A percentile compares a stretch with the other conserved stretches of the same genome.
Conservation (phyloP, 2,329 filamentous ascomycete species). For the Phialophora expanda region DNA sequence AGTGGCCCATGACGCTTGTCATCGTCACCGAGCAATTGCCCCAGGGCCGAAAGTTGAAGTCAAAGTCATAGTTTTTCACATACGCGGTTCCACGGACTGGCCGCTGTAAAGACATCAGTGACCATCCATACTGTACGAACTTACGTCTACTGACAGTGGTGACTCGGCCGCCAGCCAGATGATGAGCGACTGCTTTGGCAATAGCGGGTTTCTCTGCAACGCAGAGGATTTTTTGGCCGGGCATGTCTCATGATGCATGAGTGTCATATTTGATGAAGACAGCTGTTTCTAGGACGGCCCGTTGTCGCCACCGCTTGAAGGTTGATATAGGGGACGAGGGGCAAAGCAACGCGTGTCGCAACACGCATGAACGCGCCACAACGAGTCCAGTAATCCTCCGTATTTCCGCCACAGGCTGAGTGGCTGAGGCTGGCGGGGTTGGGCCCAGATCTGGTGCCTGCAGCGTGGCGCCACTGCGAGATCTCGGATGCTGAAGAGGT, state of each 20-base stretch:
- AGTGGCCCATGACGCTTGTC: constrained; percentile 89
- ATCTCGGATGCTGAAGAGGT: not conserved
- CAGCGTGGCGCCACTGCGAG: constrained; percentile 6
- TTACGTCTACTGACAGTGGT: constrained; percentile 65
- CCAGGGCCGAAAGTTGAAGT: constrained; percentile 84
- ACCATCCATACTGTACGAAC: not conserved
- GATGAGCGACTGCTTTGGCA: constrained; percentile 87
- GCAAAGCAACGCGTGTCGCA: constrained; percentile 12
- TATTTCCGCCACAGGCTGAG: not conserved
- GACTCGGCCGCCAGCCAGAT: constrained; percentile 78
- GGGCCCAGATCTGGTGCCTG: constrained; percentile 1
- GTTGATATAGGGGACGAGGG: not conserved
- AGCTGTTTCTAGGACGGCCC: not conserved
- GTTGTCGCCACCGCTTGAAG: not conserved
- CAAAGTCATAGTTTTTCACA: constrained; percentile 93
- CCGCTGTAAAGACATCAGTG: constrained; percentile 56
- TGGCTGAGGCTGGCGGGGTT: not conserved
- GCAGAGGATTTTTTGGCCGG: constrained; percentile 65
- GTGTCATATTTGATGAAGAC: constrained; percentile 11
- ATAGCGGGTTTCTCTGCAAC: constrained; percentile 93
- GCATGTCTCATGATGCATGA: constrained; percentile 37
- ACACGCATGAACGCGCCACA: not conserved
- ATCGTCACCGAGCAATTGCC: constrained; percentile 85
- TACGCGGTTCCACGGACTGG: constrained; percentile 71
- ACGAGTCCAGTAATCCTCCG: not conserved